These are phyloP conservation scores for Neofusicoccum cordaticola DNA, from an alignment of 2,329 filamentous ascomycete species.

Conservation along the genomic window DNA sequence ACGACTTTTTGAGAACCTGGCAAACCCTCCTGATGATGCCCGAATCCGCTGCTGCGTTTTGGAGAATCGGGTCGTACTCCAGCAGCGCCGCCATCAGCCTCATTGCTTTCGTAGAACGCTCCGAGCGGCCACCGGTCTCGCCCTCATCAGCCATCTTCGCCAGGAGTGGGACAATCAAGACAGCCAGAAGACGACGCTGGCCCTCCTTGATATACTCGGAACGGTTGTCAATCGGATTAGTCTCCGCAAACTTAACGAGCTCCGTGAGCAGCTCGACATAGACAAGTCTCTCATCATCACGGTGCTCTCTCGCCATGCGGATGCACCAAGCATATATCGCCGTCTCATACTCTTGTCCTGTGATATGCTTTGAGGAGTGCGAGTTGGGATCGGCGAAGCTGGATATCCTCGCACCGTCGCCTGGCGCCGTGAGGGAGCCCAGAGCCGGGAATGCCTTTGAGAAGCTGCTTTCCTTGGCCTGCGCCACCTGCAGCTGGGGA, in stretches of 20 bases:
- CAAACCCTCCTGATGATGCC: constrained; percentile 61
- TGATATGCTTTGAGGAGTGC: constrained; percentile 27
- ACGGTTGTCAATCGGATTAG: constrained; percentile 33
- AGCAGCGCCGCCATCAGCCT: constrained; percentile 75
- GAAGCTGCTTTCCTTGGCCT: constrained; percentile 37
- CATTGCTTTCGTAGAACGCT: constrained; percentile 55
- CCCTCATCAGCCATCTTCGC: constrained; percentile 46
- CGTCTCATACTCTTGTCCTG: constrained; percentile 44
- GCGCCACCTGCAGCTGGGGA: constrained; percentile 38
- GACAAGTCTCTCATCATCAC: constrained; percentile 40
- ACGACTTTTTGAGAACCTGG: constrained; percentile 63
- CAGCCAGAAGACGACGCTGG: constrained; percentile 40
- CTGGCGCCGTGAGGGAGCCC: constrained; percentile 26
- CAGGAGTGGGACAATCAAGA: constrained; percentile 47
- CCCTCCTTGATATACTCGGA: constrained; percentile 36
- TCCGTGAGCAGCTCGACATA: constrained; percentile 40
- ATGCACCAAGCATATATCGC: constrained; percentile 49
- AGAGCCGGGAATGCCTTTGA: constrained; percentile 45
- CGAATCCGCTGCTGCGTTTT: constrained; percentile 76
- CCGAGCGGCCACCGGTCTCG: constrained; percentile 22
- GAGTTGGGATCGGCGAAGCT: constrained; percentile 31
- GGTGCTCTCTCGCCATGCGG: constrained; percentile 41
- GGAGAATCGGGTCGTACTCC: constrained; percentile 72
- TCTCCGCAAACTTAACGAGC: constrained; percentile 30
- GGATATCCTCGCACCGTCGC: constrained; percentile 24